phyloP scores from a whole-genome alignment of 768 basidiomycete species.

The Coprinopsis marcescibilis region DNA sequence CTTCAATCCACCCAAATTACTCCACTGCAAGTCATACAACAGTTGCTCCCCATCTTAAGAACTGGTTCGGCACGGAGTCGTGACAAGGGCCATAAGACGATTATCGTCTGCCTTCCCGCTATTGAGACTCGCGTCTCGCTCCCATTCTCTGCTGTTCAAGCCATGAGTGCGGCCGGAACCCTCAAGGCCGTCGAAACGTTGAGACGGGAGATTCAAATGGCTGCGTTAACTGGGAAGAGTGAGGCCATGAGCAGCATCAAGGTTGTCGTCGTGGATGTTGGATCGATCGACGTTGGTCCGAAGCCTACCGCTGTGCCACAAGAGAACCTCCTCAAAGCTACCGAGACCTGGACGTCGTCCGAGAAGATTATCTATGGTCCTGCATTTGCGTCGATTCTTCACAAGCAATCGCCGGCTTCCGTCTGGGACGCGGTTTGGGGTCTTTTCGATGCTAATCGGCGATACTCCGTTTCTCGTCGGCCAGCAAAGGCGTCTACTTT shows the following conservation, averaged over 20 bases:
- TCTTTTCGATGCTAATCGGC: constrained; percentile 33
- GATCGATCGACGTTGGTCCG: constrained; percentile 37
- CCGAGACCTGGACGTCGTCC: constrained; percentile 68
- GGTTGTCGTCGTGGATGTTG: constrained; percentile 71
- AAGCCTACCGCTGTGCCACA: background rate
- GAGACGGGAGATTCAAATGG: constrained; percentile 61
- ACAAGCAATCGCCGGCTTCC: constrained; percentile 21
- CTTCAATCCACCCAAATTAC: constrained; percentile 70
- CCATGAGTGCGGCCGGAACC: constrained; percentile 74
- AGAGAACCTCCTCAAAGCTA: constrained; percentile 40
- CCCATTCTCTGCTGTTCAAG: constrained; percentile 60
- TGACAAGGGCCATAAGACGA: constrained; percentile 50
- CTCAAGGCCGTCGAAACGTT: constrained; percentile 68
- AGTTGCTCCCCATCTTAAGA: constrained; percentile 71
- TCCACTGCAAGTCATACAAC: constrained; percentile 72
- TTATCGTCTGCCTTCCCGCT: constrained; percentile 73
- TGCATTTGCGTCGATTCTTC: constrained; percentile 51
- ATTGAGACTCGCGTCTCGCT: constrained; percentile 68
- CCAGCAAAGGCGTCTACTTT: constrained; percentile 55
- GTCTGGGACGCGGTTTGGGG: constrained; percentile 25
- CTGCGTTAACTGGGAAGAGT: constrained; percentile 46
- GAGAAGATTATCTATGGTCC: constrained; percentile 70
- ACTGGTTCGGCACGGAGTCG: constrained; percentile 51
- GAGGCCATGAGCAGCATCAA: constrained; percentile 62
- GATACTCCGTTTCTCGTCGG: constrained; percentile 39